phyloP scores from a whole-genome alignment of 163 green algal species.

The Scenedesmus sp. region DNA sequence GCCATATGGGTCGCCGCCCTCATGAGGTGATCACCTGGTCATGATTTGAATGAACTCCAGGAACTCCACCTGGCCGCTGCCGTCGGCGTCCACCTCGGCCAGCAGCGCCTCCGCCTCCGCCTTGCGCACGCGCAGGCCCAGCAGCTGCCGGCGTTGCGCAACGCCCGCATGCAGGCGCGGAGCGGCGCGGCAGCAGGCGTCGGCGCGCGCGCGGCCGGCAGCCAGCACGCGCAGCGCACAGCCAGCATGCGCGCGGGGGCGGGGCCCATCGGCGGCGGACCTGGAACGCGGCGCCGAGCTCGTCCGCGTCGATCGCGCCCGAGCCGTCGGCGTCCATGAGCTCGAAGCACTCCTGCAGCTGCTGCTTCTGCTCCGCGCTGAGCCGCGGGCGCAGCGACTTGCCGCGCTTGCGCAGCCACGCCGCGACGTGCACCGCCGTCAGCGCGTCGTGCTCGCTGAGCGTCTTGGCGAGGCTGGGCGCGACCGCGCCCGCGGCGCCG shows the following conservation, averaged over 20 bases:
- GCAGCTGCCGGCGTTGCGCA: slow-evolving; percentile 44
- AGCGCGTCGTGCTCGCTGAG: slow-evolving; percentile 1
- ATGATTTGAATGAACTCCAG: slow-evolving; percentile 81
- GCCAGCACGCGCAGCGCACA: slow-evolving; percentile 1
- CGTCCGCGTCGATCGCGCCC: slow-evolving; percentile 79
- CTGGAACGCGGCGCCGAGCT: slow-evolving; percentile 78
- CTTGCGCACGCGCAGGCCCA: slow-evolving; percentile 64
- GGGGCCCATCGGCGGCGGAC: no score
- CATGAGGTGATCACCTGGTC: no score
- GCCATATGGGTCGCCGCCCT: no score
- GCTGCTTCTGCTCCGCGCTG: slow-evolving; percentile 59
- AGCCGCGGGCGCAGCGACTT: slow-evolving; percentile 67
- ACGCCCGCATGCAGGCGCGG: no score
- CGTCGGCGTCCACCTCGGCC: slow-evolving; percentile 76
- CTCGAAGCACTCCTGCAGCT: slow-evolving; percentile 79
- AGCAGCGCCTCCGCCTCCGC: slow-evolving; percentile 70
- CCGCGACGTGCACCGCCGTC: slow-evolving; percentile 25
- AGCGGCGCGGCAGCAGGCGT: no score
- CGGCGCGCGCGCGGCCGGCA: no score
- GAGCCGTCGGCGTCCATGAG: slow-evolving; percentile 87
- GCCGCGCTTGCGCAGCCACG: slow-evolving; percentile 42
- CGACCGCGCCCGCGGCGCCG: no score
- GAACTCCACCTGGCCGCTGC: slow-evolving; percentile 67
- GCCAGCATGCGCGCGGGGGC: not conserved
- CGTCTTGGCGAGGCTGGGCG: slow-evolving; percentile 10